These are phyloP conservation scores for Thermomucor indicae-seudaticae DNA, from an alignment of 371 early-diverging fungal genomes.

Conservation along the genomic window DNA sequence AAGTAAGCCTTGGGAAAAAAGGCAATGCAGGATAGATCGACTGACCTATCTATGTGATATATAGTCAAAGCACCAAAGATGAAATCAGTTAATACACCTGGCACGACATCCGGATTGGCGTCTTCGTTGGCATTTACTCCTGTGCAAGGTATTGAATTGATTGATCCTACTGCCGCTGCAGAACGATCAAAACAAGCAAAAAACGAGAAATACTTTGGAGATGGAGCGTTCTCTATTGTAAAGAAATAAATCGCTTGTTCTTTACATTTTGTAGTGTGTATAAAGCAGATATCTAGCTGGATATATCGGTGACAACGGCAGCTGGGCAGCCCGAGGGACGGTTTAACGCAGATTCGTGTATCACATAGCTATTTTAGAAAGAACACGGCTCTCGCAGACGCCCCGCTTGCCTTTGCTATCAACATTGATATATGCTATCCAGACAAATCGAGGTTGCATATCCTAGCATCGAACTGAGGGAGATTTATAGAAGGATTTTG, in stretches of 20 bases:
- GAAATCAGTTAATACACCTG: conserved; percentile 32
- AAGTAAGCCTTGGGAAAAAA: conserved; percentile 15
- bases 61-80: conserved; percentile 63
- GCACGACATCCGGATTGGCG: conserved; percentile 78
- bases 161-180: conserved; percentile 78
- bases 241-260: conserved; percentile 47
- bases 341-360: too few relatives aligned
- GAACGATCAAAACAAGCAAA: conserved; percentile 61
- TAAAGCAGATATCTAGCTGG: too few relatives aligned
- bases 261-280: too few relatives aligned
- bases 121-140: conserved; percentile 94
- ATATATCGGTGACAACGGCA: too few relatives aligned
- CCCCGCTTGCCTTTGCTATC: too few relatives aligned
- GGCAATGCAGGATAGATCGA: background rate
- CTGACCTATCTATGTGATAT: background rate
- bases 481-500: too few relatives aligned
- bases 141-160: conserved; percentile 92
- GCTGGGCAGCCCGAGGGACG: too few relatives aligned
- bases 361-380: too few relatives aligned
- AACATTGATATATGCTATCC: too few relatives aligned
- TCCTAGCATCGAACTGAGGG: too few relatives aligned
- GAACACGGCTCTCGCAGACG: too few relatives aligned
- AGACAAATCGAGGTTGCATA: too few relatives aligned
- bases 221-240: conserved; percentile 57
- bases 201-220: conserved; percentile 85